Evolutionary conservation across 352 stramenopile species (phyloP), one percentile per base, ranked within the genome.

Genomic region (Globisporangium nunn): DNA sequence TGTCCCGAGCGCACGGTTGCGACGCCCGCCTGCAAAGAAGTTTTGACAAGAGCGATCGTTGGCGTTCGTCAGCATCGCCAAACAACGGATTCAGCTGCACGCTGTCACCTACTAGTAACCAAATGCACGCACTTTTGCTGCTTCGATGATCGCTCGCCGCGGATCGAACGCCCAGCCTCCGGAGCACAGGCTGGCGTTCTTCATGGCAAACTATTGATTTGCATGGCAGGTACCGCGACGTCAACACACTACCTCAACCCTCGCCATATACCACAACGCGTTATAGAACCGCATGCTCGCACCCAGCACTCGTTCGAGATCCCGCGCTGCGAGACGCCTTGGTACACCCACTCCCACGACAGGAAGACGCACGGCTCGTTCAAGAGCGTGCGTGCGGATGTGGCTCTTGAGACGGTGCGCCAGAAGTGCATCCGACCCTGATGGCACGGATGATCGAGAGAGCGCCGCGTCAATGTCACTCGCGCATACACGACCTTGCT

Each of bases 291-390:
- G 2, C 14, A 33, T 23, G 23, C 23, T 23, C 69, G 33, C 71
- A 88, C 81, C 81, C 81, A 91, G 66, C 81, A 91, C 60, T 91
- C 81, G 10, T 77, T 86, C 4, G 78, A 88, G 52, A 93, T 91
- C 6, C 84, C 81, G 15, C 71, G 77, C 50, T 88, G 79, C 0
- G 84, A 89, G 44, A 91, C 84, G 51, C 84, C 84, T 50, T 93
- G 84, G 58, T 88, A 93, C 6, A 91, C 75, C 84, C 84, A 93
- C 44, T 93, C 81, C 84, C 84, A 93, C 0, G 78, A 88, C 31
- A 93, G 64, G 50, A 91, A 91, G 37, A 91, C 79, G 47, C 81
- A 88, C 11, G 78, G 79, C 14, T 77, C 66, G 31, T 56, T 65
- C 35, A 48, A 18, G 11, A 47, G 8, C 59, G 70, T 18, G 64